Evolutionary conservation across 768 basidiomycete species (phyloP).

Genomic region (Phlegmacium glaucopus): DNA sequence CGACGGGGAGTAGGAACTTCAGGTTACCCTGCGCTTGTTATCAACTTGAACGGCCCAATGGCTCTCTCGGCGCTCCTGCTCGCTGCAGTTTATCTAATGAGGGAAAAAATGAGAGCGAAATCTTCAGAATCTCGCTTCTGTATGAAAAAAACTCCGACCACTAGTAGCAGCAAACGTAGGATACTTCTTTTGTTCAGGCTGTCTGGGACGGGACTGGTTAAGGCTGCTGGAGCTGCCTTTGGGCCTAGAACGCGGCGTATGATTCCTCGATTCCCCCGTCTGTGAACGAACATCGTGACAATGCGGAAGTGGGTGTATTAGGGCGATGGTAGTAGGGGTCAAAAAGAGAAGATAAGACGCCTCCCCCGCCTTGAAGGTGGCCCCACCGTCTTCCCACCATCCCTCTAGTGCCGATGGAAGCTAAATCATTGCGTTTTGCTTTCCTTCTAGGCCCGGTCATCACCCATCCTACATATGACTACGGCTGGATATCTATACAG

Average conservation of each 20-base stretch:
- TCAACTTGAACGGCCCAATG: constrained; percentile 67
- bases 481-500: not conserved
- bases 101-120: not conserved
- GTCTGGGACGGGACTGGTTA: not conserved
- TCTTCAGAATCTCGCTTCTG: not conserved
- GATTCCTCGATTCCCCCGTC: constrained; percentile 4
- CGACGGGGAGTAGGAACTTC: constrained; percentile 42
- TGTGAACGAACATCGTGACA: constrained; percentile 6
- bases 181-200: not conserved
- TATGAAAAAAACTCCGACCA: not conserved
- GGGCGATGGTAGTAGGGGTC: constrained; percentile 43
- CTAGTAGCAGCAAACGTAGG: too few species aligned
- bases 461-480: too few species aligned
- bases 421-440: not conserved
- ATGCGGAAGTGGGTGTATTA: not conserved
- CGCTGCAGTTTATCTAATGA: constrained; percentile 31
- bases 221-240: not conserved
- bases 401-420: not conserved
- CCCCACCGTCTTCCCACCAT: constrained; percentile 11
- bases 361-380: constrained; percentile 32
- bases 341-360: constrained; percentile 64
- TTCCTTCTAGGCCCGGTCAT: not conserved
- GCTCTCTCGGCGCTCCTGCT: constrained; percentile 57
- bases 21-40: constrained; percentile 68
- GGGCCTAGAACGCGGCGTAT: not conserved